Conservation (phyloP, 306 rosid genomes). For the Oemleria cerasiformis region DNA sequence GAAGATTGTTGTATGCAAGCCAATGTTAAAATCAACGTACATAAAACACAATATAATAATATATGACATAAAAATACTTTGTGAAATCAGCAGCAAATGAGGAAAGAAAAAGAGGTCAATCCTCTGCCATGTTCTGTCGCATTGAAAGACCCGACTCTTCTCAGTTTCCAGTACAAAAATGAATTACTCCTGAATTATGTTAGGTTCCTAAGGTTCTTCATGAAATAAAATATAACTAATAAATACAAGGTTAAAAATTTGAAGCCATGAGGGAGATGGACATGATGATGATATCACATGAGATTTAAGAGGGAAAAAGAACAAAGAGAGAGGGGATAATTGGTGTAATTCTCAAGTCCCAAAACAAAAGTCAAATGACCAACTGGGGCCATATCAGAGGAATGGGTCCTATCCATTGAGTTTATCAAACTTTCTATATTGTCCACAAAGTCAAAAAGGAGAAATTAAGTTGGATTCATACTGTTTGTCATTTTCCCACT, state of each 20-base stretch:
- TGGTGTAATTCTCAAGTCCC: not conserved
- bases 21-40: not conserved
- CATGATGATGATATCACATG: not conserved
- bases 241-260: not conserved
- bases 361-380: slow-evolving; percentile 13
- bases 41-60: too few species aligned
- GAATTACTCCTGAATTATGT: not conserved
- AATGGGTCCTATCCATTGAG: slow-evolving; percentile 22
- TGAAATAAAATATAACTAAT: not conserved
- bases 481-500: slow-evolving; percentile 39
- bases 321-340: not conserved
- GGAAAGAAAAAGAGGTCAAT: not conserved
- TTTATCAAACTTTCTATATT: slow-evolving; percentile 24
- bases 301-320: not conserved
- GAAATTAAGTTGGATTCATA: slow-evolving; percentile 47
- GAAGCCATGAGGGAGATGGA: too few species aligned
- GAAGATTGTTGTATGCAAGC: not conserved
- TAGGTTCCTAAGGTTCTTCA: slow-evolving; percentile 3
- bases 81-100: slow-evolving; percentile 6
- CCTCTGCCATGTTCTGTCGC: not conserved
- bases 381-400: slow-evolving; percentile 21
- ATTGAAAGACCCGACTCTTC: not conserved
- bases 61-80: not conserved
- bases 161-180: not conserved
- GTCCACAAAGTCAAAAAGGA: slow-evolving; percentile 46